Percentiles rank a stretch among this genome's conserved stretches.
phyloP scores from a whole-genome alignment of 2,329 filamentous ascomycete species.

The Ramularia collo-cygni region DNA sequence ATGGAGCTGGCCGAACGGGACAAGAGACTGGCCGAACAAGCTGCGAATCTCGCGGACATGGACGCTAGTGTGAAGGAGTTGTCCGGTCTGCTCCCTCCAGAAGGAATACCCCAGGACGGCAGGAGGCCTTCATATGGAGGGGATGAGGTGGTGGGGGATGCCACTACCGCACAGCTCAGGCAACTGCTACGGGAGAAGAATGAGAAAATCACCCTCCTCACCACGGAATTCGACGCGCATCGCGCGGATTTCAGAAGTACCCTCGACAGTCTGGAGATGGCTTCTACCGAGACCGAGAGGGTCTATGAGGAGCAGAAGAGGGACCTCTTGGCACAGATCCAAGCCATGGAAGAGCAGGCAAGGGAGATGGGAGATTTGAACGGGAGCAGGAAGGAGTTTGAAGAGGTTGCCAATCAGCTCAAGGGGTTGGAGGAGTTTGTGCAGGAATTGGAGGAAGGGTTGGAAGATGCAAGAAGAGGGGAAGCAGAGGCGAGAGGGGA shows the following conservation, averaged over 20 bases:
- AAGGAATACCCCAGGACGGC: conserved; percentile 40
- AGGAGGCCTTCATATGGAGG: conserved; percentile 50
- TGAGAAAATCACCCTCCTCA: conserved; percentile 89
- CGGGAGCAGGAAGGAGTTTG: conserved; percentile 79
- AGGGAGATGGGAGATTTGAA: conserved; percentile 80
- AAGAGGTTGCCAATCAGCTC: conserved; percentile 81
- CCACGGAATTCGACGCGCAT: conserved; percentile 89
- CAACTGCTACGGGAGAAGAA: conserved; percentile 89
- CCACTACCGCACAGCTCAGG: conserved; percentile 54
- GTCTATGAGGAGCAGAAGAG: conserved; percentile 94
- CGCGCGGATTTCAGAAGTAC: conserved; percentile 94
- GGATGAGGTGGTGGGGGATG: conserved; percentile 41
- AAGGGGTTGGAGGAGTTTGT: conserved; percentile 95
- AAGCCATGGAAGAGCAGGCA: conserved; percentile 64
- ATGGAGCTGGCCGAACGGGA: conserved; percentile 76
- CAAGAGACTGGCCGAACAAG: conserved; percentile 81
- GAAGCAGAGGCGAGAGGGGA: conserved; percentile 94
- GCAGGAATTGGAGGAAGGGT: conserved; percentile 89
- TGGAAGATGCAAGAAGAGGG: conserved; percentile 88
- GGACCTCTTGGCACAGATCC: conserved; percentile 73
- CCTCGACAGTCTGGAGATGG: conserved; percentile 92
- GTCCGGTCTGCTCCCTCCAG: conserved; percentile 59
- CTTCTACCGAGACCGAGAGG: conserved; percentile 87
- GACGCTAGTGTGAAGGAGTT: conserved; percentile 80
- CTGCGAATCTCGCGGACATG: conserved; percentile 77